Evolutionary conservation across 257 asterid species (phyloP), one percentile per base, ranked within the genome.

Genomic region (Fraxinus americana): DNA sequence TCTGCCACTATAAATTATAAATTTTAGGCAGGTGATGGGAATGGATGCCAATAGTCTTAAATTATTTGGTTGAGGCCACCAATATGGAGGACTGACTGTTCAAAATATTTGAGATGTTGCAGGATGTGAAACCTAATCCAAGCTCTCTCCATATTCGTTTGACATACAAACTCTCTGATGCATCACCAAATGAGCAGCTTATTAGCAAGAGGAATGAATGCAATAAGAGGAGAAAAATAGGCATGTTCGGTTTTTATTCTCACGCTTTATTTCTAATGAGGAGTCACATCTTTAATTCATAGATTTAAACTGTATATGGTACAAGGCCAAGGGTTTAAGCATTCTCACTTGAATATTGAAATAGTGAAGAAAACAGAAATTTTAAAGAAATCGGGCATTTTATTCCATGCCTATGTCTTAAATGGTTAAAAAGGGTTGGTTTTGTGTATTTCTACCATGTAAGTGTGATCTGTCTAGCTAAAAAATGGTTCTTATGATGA

Each of bases 161-260:
- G 81, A 83, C 91, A 32, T 91, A 90, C 78, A 78, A 91, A 72
- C 78, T 71, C 43, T 74, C 87, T 69, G 85, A 87, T 82, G 87
- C 84, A 70, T 85, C 88, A 74, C 61, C 78, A 63, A 71, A 78
- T 77, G 80, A 75, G 17, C 85, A 83, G 71, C 84, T 81, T 52
- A 7, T 14, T 32, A 71, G 66, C 29, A 91, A 87, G 72, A 82
- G 72, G 54, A 86, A 83, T 82, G 97, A 86, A 78, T 81, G 87
- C 89, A 87, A 70, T 83, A 92, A 94, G 83, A 91, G 90, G 85
- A 92, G 99, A 80, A 94, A 92, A 90, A 82, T 79, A 85, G 97
- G 97, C 82, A 75, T 43, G 57, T 36, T 52, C 29, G 2, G 38
- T 75, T 45, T 19, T 45, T 19, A 14, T n/a, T 41, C 67, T 38